Base-by-base conservation (phyloP, 1,284 basidiomycete species). In the Ustanciosporium gigantosporum region DNA sequence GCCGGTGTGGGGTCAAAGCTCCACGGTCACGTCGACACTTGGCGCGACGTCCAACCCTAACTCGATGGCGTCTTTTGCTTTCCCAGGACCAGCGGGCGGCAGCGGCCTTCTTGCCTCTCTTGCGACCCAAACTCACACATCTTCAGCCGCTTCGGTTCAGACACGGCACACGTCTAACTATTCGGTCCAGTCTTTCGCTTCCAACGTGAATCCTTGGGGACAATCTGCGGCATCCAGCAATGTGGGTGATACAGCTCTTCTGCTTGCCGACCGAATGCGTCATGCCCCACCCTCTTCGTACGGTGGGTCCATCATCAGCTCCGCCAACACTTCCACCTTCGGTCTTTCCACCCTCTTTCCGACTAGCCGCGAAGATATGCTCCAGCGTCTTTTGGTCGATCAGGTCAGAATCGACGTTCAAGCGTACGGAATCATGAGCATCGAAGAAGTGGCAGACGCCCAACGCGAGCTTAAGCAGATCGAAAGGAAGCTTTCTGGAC, bases 371-470 rank as follows among this genome's bases (percentile, higher is more conserved):
- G 47, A 67, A 3, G 65, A 59, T 34, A 51, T 67, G 53, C 55
- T 67, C 15, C 46, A 52, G n/a, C 50, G 51, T 2, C 48, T 67
- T 15, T 32, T 67, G 41, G 27, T 59, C 21, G 65, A 67, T 19
- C 65, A 67, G 36, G 46, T 66, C 2, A 51, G 59, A 15, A 55
- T 70, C 41, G 68, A 70, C 38, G 44, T 45, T 24, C 66, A 70
- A 31, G 47, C 55, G 15, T 70, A 66, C 38, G 46, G 47, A 23
- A 36, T 48, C 11, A 46, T 70, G 40, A 44, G 41, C 31, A 46
- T 70, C 31, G 67, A 72, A 25, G 43, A 68, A 31, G 60, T 72
- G 5, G 65, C 66, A 34, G 51, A 61, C 20, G 32, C 46, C 13
- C 65, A 70, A 45, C 53, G 44, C 23, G 67, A 72, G 22, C 47